Evolutionary conservation across 768 basidiomycete genomes (phyloP), one percentile per base, ranked within the genome.

Genomic region (Pleurotus salmoneostramineus): DNA sequence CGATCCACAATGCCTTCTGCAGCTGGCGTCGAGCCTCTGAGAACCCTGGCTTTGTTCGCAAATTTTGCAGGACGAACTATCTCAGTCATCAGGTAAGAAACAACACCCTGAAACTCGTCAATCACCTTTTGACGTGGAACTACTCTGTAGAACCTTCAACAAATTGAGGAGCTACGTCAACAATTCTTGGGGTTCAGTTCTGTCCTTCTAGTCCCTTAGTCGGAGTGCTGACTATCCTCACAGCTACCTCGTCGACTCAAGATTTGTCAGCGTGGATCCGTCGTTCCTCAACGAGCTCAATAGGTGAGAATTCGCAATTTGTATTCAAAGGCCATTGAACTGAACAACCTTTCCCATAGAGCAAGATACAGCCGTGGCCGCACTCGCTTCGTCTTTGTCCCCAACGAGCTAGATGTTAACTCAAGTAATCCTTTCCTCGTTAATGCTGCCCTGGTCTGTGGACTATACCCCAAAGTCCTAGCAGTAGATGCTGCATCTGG

Each of bases 91-190:
- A 93, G 77, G 88, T 87, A 67, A 65, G 74, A 73, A 37, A 48
- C 21, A 33, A 44, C 15, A 4, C 50, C 27, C 48, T 21, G 14
- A 40, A 3, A 21, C 43, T 32, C 27, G 17, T 31, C 32, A 5
- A 48, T 43, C 14, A 52, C 31, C 49, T 60, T 33, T 32, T 55
- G 17, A 17, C 32, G 50, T 34, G 33, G 50, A 47, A 50, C 21
- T 27, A 27, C 21, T 27, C 21, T 27, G 21, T 27, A 93, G 87
- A 98, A 94, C 67, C 75, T 99, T 50, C 88, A 93, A 72, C 94
- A 97, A 71, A 96, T 99, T 33, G 96, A 98, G 69, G 96, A 98
- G 66, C 80, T 98, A 36, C 85, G 95, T 32, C 93, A 95, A 66
- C 96, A 99, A 68, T 84, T 93, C 61, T 74, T 93, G 56, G 85